Conservation (phyloP, 169 alveolate genomes). For the Plasmodium malariae region DNA sequence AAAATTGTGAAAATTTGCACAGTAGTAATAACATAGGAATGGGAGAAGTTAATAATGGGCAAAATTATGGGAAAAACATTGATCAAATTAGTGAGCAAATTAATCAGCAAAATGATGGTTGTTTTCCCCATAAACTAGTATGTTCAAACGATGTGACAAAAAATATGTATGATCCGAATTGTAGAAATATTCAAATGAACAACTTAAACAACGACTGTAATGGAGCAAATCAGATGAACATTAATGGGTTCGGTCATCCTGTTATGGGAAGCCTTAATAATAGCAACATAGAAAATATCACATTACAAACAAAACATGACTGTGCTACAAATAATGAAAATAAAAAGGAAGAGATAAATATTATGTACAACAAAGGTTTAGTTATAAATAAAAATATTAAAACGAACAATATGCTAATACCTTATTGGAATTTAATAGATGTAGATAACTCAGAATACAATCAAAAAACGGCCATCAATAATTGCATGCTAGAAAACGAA, state of each 20-base stretch:
- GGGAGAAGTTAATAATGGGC: too few relatives aligned
- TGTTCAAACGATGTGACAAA: background rate
- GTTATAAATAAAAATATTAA: conserved; percentile 52
- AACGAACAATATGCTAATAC: conserved; percentile 40
- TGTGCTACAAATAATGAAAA: too few relatives aligned
- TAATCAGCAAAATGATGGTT: too few relatives aligned
- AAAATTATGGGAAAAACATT: too few relatives aligned
- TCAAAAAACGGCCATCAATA: conserved; percentile 29
- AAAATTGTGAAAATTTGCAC: background rate
- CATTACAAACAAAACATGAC: background rate
- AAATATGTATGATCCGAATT: background rate
- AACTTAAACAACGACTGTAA: background rate
- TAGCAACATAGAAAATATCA: background rate
- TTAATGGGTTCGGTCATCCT: too few relatives aligned
- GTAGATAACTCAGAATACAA: conserved; percentile 33
- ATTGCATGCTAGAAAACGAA: conserved; percentile 46
- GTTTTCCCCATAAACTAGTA: background rate
- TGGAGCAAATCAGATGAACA: too few relatives aligned
- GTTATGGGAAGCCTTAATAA: background rate
- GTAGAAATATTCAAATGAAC: background rate
- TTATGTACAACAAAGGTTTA: conserved; percentile 67
- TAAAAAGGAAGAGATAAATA: conserved; percentile 26
- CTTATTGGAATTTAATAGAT: conserved; percentile 75
- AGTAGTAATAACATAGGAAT: too few relatives aligned
- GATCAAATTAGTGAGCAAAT: too few relatives aligned